Evolutionary conservation across 768 basidiomycete genomes (phyloP).

Genomic region (Rhodotorula taiwanensis): DNA sequence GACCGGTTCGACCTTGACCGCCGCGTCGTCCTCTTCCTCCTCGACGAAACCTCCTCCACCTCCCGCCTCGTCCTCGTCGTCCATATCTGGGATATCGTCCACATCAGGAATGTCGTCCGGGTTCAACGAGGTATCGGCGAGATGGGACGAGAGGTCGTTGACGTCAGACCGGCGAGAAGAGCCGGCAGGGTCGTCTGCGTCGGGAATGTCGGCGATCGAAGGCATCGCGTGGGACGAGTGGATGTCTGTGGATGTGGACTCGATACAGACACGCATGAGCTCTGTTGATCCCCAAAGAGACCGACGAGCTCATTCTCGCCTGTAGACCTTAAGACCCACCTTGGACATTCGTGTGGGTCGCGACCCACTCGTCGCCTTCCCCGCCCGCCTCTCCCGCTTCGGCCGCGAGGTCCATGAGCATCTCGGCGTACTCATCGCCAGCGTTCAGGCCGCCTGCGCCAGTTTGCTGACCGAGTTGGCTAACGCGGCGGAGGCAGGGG

Average conservation of each 20-base stretch:
- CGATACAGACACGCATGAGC: no score
- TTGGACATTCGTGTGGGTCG: constrained; percentile 79
- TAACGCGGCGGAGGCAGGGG: constrained; percentile 88
- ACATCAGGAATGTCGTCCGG: constrained; percentile 58
- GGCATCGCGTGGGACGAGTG: constrained; percentile 41
- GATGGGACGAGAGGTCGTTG: constrained; percentile 16
- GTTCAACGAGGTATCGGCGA: constrained; percentile 41
- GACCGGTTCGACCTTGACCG: constrained; percentile 43
- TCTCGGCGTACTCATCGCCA: constrained; percentile 92
- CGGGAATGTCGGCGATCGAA: constrained; percentile 77
- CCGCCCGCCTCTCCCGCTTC: constrained; percentile 58
- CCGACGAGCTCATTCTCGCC: no score
- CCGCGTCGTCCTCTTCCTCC: constrained; percentile 80
- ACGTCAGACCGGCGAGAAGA: constrained; percentile 3
- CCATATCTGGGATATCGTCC: constrained; percentile 98
- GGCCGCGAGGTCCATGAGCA: constrained; percentile 65
- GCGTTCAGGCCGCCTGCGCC: constrained; percentile 47
- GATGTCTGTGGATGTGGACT: constrained; percentile 9
- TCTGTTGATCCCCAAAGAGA: no score
- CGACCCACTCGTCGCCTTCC: constrained; percentile 85
- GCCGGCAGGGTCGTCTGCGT: constrained; percentile 55
- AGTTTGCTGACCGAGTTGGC: constrained; percentile 53
- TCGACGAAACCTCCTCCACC: constrained; percentile 50
- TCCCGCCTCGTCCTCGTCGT: constrained; percentile 50
- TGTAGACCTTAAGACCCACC: no score